These are phyloP conservation scores for Scleromitrula shiraiana DNA, from an alignment of 2,329 filamentous ascomycete species.

Conservation along the genomic window DNA sequence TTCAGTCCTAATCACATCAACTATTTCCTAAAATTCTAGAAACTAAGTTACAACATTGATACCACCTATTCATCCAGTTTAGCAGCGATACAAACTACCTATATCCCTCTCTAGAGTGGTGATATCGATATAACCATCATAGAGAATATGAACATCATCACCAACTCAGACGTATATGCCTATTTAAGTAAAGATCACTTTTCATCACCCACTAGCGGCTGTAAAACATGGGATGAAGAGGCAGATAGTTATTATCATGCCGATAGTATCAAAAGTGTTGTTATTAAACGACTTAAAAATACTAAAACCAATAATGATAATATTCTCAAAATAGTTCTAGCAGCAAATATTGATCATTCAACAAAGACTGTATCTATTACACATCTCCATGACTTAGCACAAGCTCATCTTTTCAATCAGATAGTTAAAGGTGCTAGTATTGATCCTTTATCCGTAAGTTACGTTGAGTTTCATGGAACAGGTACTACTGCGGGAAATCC, in stretches of 20 bases:
- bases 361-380: neutral
- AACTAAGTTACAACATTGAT: constrained; percentile 47
- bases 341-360: neutral
- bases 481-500: constrained; percentile 19
- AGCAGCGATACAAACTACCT: constrained; percentile 45
- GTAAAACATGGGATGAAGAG: constrained; percentile 44
- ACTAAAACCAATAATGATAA: neutral
- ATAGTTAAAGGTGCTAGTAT: neutral
- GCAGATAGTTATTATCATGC: constrained; percentile 60
- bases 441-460: neutral
- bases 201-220: constrained; percentile 13
- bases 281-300: neutral
- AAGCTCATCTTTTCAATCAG: neutral
- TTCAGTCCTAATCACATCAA: too few relatives aligned
- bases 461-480: constrained; percentile 10
- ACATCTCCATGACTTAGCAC: neutral
- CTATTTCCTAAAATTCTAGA: too few relatives aligned
- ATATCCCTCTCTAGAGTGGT: constrained; percentile 38
- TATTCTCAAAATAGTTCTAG: neutral
- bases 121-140: constrained; percentile 37
- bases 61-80: constrained; percentile 51
- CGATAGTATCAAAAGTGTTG: constrained; percentile 41
- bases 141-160: constrained; percentile 31
- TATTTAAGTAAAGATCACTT: constrained; percentile 11
- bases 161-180: constrained; percentile 31